A percentile compares a stretch with the other conserved stretches of the same genome.
Conservation (phyloP, 768 basidiomycete species). For the Lactarius akahatsu region DNA sequence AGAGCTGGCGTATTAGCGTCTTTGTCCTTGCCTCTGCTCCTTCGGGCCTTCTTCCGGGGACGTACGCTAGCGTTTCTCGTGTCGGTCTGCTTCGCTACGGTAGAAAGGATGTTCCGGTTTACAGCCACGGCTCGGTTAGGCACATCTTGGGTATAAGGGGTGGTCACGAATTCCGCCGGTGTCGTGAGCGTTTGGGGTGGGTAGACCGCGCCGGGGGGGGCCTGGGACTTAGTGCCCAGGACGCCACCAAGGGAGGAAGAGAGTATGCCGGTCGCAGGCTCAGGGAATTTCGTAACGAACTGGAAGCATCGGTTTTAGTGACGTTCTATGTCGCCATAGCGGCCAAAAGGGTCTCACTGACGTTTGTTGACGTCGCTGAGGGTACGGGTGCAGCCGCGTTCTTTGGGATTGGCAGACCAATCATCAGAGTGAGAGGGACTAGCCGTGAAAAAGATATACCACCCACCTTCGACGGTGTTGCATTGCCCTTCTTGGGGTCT, state of each 20-base stretch:
- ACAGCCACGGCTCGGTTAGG: constrained; percentile 1
- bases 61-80: background rate
- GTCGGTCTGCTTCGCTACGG: background rate
- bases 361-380: constrained; percentile 19
- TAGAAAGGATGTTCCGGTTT: background rate
- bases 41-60: constrained; percentile 7
- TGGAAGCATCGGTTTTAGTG: constrained; percentile 7
- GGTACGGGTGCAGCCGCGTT: background rate
- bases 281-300: constrained; percentile 7
- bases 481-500: constrained; percentile 3
- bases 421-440: background rate
- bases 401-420: constrained; percentile 1
- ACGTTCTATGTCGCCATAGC: background rate
- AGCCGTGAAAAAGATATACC: background rate
- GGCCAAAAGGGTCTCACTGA: constrained; percentile 5
- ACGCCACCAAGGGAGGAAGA: background rate
- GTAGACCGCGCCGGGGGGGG: background rate
- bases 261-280: background rate
- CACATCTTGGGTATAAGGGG: constrained; percentile 1
- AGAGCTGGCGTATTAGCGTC: background rate
- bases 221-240: background rate
- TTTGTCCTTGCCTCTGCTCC: constrained; percentile 11
- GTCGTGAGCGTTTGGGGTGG: background rate
- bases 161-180: background rate
- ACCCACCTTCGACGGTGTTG: constrained; percentile 10